Evolutionary conservation across 2,329 filamentous ascomycete species (phyloP).

Genomic region (Leptographium radiaticola): DNA sequence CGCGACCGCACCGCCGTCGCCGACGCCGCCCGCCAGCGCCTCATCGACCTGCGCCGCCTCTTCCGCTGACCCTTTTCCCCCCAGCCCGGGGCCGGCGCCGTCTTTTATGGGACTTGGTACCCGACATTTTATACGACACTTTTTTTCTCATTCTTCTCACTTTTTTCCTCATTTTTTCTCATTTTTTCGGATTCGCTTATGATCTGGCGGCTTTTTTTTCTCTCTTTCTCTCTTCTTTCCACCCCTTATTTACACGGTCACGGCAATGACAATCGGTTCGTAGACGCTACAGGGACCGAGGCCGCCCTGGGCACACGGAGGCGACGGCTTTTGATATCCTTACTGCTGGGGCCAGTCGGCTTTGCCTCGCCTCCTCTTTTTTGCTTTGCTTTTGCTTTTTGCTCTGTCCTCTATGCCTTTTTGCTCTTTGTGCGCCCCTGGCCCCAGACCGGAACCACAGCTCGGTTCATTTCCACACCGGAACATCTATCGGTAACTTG

Average conservation of each 20-base stretch:
- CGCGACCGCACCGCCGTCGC: slow-evolving; percentile 16
- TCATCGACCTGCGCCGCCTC: slow-evolving; percentile 42
- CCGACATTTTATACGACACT: no score
- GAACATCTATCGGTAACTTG: no score
- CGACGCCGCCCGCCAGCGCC: slow-evolving; percentile 31
- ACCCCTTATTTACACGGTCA: not conserved
- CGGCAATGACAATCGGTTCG: not conserved
- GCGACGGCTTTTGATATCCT: not conserved
- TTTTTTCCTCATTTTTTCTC: not conserved
- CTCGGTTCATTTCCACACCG: no score
- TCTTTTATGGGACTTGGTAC: no score
- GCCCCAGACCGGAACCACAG: no score
- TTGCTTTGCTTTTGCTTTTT: not conserved
- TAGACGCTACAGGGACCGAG: not conserved
- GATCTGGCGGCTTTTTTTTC: not conserved
- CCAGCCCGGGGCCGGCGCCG: no score
- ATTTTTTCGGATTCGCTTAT: not conserved
- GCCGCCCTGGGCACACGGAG: not conserved
- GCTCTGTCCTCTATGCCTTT: not conserved
- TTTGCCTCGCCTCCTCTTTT: not conserved
- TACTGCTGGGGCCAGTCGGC: not conserved
- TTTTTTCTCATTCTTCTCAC: not conserved
- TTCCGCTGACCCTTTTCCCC: slow-evolving; percentile 22
- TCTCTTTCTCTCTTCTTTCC: not conserved
- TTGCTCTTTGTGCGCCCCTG: no score